phyloP scores from a whole-genome alignment of 2,329 filamentous ascomycete species.

The Pochonia chlamydosporia region DNA sequence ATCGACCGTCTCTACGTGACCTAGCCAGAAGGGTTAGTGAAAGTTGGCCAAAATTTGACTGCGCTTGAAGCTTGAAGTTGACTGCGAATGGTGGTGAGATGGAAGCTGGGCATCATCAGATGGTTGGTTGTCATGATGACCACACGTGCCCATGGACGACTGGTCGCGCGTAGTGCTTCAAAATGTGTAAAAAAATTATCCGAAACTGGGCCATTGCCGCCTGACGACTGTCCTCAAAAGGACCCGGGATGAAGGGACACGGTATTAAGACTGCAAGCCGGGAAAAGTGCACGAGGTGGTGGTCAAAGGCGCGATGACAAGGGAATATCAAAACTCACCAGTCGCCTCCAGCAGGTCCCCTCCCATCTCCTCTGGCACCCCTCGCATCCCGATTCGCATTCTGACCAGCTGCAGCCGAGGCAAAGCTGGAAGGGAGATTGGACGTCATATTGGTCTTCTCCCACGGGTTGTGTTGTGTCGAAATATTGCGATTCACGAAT shows the following conservation, averaged over 20 bases:
- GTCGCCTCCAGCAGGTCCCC: conserved; percentile 57
- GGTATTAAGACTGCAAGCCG: too few relatives aligned
- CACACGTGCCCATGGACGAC: not conserved
- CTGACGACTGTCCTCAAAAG: not conserved
- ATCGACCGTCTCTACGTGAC: conserved; percentile 52
- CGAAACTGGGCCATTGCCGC: not conserved
- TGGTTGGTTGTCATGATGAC: not conserved
- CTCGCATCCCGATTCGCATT: conserved; percentile 55
- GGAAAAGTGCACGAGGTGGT: not conserved
- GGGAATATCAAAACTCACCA: conserved; percentile 51
- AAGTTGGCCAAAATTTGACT: not conserved
- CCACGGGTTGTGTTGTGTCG: conserved; percentile 1
- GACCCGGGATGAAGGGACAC: too few relatives aligned
- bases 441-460: conserved; percentile 52
- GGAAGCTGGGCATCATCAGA: not conserved
- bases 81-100: not conserved
- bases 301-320: not conserved
- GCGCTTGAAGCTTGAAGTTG: not conserved
- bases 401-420: conserved; percentile 75
- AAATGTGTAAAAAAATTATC: not conserved
- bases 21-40: conserved; percentile 25
- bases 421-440: conserved; percentile 77
- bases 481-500: conserved; percentile 2
- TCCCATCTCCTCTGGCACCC: conserved; percentile 52
- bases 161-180: not conserved